Conservation (phyloP, 148 eudicot genomes). For the Chenopodium album region DNA sequence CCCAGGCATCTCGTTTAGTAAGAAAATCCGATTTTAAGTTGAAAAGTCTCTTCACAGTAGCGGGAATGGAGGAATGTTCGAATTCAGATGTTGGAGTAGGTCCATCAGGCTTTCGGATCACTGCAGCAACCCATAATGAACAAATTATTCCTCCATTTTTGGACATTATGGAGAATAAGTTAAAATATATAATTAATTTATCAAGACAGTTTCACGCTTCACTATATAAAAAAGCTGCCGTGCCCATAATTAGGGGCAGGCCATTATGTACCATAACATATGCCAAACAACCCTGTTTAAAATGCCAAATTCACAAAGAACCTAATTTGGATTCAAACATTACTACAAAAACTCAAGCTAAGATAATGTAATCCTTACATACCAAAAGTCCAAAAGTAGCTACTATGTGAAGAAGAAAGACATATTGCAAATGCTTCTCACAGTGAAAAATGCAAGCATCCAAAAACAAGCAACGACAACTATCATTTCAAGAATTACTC, state of each 20-base stretch:
- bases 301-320: background rate
- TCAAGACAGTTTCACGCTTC: background rate
- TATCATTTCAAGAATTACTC: too few species aligned
- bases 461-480: too few species aligned
- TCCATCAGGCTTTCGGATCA: conserved; percentile 74
- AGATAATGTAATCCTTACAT: background rate
- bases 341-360: background rate
- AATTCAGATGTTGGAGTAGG: conserved; percentile 75
- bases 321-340: background rate
- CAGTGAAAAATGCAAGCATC: too few species aligned
- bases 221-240: background rate
- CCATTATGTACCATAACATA: background rate
- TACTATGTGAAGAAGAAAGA: too few species aligned
- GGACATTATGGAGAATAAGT: background rate
- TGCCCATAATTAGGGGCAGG: too few species aligned
- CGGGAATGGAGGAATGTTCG: conserved; percentile 88
- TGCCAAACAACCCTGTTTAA: background rate
- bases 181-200: background rate
- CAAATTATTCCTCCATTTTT: conserved; percentile 4
- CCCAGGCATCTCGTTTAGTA: conserved; percentile 94
- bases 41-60: conserved; percentile 87
- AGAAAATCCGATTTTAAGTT: conserved; percentile 72
- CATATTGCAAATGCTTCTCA: too few species aligned
- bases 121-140: conserved; percentile 44
- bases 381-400: background rate